Evolutionary conservation across 306 rosid genomes (phyloP).

Genomic region (Lathyrus tuberosus): DNA sequence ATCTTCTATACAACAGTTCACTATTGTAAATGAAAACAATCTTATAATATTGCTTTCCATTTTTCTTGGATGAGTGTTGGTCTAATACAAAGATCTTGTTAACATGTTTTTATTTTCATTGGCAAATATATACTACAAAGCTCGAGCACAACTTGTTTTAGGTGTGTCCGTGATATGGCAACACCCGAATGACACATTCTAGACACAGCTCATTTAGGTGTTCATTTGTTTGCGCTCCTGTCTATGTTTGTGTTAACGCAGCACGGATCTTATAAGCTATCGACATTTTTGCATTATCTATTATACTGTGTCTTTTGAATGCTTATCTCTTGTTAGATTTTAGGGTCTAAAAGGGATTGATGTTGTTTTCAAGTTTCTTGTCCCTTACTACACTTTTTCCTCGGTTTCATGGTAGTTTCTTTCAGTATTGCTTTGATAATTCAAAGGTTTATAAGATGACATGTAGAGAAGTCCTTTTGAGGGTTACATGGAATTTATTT

Average conservation of each 20-base stretch:
- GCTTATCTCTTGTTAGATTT: not conserved
- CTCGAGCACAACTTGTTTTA: not conserved
- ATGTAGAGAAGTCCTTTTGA: not conserved
- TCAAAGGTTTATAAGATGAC: slow-evolving; percentile 29
- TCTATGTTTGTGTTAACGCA: not conserved
- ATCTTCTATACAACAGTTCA: not conserved
- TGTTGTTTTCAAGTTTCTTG: not conserved
- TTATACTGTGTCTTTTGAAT: not conserved
- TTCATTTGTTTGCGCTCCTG: not conserved
- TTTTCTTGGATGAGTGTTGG: not conserved
- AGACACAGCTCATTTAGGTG: not conserved
- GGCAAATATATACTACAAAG: not conserved
- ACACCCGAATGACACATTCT: not conserved
- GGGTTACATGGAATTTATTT: not conserved
- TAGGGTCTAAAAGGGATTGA: not conserved
- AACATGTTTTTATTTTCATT: not conserved
- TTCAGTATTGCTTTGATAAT: not conserved
- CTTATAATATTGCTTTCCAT: slow-evolving; percentile 3
- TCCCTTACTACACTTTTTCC: not conserved
- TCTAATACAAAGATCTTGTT: slow-evolving; percentile 3
- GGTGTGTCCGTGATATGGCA: not conserved
- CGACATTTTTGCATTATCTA: not conserved
- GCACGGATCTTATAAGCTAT: not conserved
- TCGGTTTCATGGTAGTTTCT: not conserved
- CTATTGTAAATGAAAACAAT: not conserved